Evolutionary conservation across 805 yeast genomes (phyloP).

Genomic region (Pichia scutulata): DNA sequence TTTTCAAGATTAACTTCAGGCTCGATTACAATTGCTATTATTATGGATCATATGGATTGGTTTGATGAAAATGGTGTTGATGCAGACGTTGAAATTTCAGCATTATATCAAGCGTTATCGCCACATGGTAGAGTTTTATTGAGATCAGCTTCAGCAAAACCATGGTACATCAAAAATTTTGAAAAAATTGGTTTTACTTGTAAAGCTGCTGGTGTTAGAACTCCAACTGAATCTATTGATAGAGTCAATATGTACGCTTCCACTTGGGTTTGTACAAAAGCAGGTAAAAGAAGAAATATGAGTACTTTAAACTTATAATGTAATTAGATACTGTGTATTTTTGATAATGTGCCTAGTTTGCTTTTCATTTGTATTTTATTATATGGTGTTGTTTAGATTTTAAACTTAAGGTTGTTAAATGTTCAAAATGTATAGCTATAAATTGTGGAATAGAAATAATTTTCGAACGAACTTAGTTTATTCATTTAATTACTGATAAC

Average conservation of each 20-base stretch:
- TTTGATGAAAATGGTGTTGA: conserved; percentile 59
- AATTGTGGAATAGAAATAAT: no score
- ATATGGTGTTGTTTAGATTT: no score
- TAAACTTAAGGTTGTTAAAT: no score
- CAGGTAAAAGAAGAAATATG: conserved; percentile 37
- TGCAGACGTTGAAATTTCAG: conserved; percentile 58
- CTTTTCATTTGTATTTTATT: background rate
- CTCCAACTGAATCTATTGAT: conserved; percentile 59
- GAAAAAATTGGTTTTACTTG: conserved; percentile 62
- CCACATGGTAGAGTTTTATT: conserved; percentile 68
- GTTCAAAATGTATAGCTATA: no score
- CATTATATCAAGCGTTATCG: conserved; percentile 53
- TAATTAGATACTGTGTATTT: background rate
- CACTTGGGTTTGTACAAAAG: conserved; percentile 74
- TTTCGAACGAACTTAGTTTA: no score
- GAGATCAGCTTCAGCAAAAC: conserved; percentile 64
- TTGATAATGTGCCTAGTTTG: no score
- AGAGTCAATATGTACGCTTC: conserved; percentile 85
- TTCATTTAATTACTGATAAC: no score
- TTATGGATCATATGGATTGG: conserved; percentile 95
- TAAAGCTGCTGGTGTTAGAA: conserved; percentile 61
- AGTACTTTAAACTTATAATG: conserved; percentile 33
- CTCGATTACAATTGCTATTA: conserved; percentile 67
- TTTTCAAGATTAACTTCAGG: conserved; percentile 54
- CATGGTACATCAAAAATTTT: conserved; percentile 72